Conservation (phyloP, 345 rosid genomes). For the Bruguiera gymnorhiza region DNA sequence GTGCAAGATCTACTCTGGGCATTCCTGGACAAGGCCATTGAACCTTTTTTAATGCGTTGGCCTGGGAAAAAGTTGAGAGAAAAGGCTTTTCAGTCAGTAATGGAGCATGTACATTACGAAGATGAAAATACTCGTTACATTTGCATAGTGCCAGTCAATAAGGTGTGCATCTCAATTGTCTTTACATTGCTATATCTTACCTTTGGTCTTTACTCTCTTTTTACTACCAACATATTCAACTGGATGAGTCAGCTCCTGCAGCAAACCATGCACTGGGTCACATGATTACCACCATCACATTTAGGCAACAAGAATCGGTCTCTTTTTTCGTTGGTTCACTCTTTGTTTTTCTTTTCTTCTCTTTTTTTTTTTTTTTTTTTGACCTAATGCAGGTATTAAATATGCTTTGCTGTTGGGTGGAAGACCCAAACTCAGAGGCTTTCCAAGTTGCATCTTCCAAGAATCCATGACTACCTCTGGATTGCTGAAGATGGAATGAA, state of each 20-base stretch:
- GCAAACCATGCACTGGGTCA: not conserved
- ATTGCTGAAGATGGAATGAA: constrained; percentile 99
- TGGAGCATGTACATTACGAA: constrained; percentile 89
- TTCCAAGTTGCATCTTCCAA: constrained; percentile 85
- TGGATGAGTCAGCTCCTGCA: not conserved
- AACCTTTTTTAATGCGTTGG: constrained; percentile 80
- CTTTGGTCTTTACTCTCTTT: not conserved
- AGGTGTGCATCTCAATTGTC: constrained; percentile 46
- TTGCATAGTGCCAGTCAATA: constrained; percentile 97
- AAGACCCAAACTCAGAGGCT: constrained; percentile 94
- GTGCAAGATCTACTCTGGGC: constrained; percentile 90
- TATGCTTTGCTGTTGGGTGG: constrained; percentile 99
- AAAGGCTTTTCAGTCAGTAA: constrained; percentile 55
- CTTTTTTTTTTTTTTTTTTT: not conserved
- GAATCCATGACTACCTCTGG: constrained; percentile 87
- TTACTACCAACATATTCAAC: not conserved
- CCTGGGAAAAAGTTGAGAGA: constrained; percentile 91
- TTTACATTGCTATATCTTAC: not conserved
- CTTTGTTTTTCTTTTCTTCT: constrained; percentile 6
- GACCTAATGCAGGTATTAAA: constrained; percentile 57
- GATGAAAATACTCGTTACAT: constrained; percentile 88
- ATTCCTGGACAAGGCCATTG: constrained; percentile 59
- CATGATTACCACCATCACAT: not conserved
- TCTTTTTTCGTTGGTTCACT: constrained; percentile 1
- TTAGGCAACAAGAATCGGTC: not conserved